Evolutionary conservation across 2,329 filamentous ascomycete genomes (phyloP), one percentile per base, ranked within the genome.

Genomic region (Exophiala viscosa): DNA sequence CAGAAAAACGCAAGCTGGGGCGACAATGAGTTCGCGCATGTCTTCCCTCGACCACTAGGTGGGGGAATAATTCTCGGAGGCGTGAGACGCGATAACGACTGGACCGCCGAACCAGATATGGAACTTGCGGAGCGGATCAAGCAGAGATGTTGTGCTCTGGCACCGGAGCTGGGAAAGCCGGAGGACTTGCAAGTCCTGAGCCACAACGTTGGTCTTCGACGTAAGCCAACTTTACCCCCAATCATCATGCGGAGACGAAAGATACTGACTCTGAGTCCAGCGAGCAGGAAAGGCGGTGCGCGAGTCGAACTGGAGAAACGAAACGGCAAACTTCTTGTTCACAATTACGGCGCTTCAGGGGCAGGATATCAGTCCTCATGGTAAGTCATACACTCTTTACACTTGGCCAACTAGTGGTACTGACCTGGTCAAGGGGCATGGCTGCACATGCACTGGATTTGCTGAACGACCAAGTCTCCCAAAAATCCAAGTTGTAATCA

Each of bases 1-100:
- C 89, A 85, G 8, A 86, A 87, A 39, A 23, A n/a, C 40, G 86
- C 83, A 0, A 85, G 88, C 43, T 87, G 92, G 62, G 84, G 80
- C 2, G 73, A 76, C 0, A 83, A 85, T 31, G 90, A 95, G 69
- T 74, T 85, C 5, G 73, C 81, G 50, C 95, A 96, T 67, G 77
- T 87, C 43, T 95, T 96, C 89, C 83, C 83, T 63, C 80, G 90
- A 20, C 87, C 90, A 1, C 64, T 66, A 39, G 80, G 83, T 11
- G 90, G 90, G 14, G 90, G 90, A 8, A 92, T 88, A 0, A 78
- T 96, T 38, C 73, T 96, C 2, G 90, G 90, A n/a, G 90, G 90
- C 1, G 91, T 85, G 40, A 87, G 93, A 63, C 84, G 90, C 66
- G 81, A 85, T 62, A 79, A 84, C 32, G 86, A 84, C 65, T 95